Conservation (phyloP, 1,284 basidiomycete species). For the Melampsora larici-populina region DNA sequence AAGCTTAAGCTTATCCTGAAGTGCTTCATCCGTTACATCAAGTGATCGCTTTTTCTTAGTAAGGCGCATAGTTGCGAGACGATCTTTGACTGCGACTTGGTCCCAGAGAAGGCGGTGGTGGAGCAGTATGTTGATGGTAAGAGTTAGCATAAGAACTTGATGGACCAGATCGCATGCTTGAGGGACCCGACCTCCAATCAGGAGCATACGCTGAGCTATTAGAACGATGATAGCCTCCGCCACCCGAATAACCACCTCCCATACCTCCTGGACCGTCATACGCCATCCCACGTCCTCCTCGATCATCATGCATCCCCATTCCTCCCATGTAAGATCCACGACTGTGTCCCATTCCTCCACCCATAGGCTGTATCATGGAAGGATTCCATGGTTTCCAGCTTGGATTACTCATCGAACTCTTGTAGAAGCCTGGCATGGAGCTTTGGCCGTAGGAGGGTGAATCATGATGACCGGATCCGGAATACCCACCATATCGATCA, state of each 20-base stretch:
- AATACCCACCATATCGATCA: conserved; percentile 49
- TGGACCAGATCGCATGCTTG: conserved; percentile 22
- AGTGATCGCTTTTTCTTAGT: neutral
- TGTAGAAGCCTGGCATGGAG: conserved; percentile 46
- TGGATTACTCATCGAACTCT: conserved; percentile 58
- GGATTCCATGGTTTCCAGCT: conserved; percentile 61
- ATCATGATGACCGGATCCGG: conserved; percentile 53
- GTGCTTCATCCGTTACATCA: too few species aligned
- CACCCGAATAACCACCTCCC: conserved; percentile 19
- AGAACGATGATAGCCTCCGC: conserved; percentile 4
- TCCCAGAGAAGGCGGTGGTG: conserved; percentile 17
- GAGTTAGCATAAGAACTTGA: conserved; percentile 19
- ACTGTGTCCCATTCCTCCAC: conserved; percentile 14
- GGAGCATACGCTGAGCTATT: conserved; percentile 11
- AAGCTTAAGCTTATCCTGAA: too few species aligned
- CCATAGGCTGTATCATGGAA: conserved; percentile 60
- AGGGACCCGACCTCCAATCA: conserved; percentile 25
- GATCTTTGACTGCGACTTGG: conserved; percentile 31
- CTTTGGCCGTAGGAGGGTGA: conserved; percentile 52
- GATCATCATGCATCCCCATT: conserved; percentile 55
- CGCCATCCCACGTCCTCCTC: conserved; percentile 21
- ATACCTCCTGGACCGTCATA: conserved; percentile 19
- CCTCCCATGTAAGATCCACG: conserved; percentile 57
- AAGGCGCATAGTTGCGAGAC: conserved; percentile 36
- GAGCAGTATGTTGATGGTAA: conserved; percentile 14